These are phyloP conservation scores for Bolboschoenus planiculmis DNA, from an alignment of 176 grass and related monocot species.

Conservation along the genomic window DNA sequence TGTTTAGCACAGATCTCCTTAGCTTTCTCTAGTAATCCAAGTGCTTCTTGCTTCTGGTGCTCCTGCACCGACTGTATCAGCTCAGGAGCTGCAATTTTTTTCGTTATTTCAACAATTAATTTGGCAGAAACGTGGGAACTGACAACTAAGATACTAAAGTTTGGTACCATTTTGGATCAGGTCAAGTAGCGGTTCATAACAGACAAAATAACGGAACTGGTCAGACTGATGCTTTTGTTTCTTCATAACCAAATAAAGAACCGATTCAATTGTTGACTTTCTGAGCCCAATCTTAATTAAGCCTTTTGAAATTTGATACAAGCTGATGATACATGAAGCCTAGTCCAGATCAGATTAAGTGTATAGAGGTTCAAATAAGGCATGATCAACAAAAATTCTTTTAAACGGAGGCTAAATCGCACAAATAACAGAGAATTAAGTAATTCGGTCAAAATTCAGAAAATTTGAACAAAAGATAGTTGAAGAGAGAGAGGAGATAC, in stretches of 20 bases:
- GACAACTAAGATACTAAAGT: not conserved
- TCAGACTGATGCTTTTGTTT: not conserved
- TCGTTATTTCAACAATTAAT: not conserved
- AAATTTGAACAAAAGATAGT: not conserved
- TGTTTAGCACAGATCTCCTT: slow-evolving; percentile 39
- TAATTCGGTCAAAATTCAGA: not conserved
- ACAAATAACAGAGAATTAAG: not conserved
- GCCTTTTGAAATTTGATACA: not conserved
- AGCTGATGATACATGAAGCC: not conserved
- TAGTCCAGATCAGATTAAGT: not conserved
- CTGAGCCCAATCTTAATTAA: not conserved
- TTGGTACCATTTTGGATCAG: not conserved
- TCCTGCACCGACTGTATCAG: slow-evolving; percentile 47
- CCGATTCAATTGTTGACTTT: not conserved
- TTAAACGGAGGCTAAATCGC: not conserved
- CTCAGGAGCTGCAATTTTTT: slow-evolving; percentile 33
- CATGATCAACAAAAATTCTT: not conserved
- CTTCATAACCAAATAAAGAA: not conserved
- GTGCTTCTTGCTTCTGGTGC: slow-evolving; percentile 42
- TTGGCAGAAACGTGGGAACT: not conserved
- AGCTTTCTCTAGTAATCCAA: slow-evolving; percentile 42
- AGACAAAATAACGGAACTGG: not conserved
- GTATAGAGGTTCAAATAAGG: not conserved
- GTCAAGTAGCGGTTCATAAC: not conserved
- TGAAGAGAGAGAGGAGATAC: not conserved